Conservation (phyloP, 2,329 filamentous ascomycete genomes). For the Cercospora sojina region DNA sequence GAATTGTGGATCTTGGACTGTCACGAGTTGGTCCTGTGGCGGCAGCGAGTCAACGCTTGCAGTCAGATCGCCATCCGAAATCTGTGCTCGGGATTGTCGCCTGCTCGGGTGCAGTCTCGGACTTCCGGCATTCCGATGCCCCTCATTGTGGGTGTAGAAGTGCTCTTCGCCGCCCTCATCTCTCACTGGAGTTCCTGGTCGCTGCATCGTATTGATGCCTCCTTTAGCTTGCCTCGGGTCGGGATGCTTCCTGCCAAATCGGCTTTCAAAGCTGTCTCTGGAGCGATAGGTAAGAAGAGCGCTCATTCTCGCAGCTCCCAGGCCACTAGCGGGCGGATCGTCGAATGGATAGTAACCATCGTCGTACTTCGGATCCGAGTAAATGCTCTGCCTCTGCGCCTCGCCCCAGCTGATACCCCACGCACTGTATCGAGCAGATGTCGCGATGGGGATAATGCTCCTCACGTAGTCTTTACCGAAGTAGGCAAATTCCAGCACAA, state of each 20-base stretch:
- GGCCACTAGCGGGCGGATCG: constrained; percentile 80
- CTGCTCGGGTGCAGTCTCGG: constrained; percentile 41
- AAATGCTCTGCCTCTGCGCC: constrained; percentile 88
- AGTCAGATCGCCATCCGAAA: constrained; percentile 30
- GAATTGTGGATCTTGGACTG: constrained; percentile 49
- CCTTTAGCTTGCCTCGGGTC: constrained; percentile 74
- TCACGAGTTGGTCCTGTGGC: constrained; percentile 24
- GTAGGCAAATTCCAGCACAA: constrained; percentile 89
- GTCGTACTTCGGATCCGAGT: constrained; percentile 96
- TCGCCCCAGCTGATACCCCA: constrained; percentile 93
- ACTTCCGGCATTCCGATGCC: constrained; percentile 49
- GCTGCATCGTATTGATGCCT: constrained; percentile 68
- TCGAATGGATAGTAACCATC: constrained; percentile 90
- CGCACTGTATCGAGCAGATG: constrained; percentile 78
- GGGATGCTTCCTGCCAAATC: constrained; percentile 90
- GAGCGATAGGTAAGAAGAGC: constrained; percentile 94
- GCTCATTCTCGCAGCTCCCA: constrained; percentile 94
- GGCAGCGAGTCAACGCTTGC: constrained; percentile 23
- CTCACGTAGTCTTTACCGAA: constrained; percentile 83
- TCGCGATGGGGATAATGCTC: constrained; percentile 78
- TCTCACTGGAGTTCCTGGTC: constrained; percentile 42
- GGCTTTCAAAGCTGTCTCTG: constrained; percentile 92
- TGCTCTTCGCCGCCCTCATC: constrained; percentile 41
- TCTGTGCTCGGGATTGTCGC: constrained; percentile 30
- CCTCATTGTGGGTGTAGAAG: constrained; percentile 55